Evolutionary conservation across 2,329 filamentous ascomycete species (phyloP), one percentile per base, ranked within the genome.

Genomic region (Penicillium sp.): DNA sequence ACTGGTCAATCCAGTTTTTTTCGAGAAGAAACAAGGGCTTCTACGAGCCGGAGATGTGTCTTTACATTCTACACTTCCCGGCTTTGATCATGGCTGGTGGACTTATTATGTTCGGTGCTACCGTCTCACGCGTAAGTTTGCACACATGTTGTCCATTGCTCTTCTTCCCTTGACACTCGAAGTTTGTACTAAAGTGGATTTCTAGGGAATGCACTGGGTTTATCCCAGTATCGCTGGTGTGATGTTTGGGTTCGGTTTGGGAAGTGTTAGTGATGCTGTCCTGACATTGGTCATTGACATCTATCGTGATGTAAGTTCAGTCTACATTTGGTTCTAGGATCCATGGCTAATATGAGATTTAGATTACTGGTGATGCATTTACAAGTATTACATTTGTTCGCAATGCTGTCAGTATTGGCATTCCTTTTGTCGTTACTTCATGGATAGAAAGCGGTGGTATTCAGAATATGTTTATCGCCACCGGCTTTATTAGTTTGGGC

Each of bases 11-110:
- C 39, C 49, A 72, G n/a, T 63, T 61, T 31, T 66, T 76, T 43
- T 72, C 76, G 2, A 69, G 69, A 23, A 63, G 68, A 13, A 76
- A 77, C 53, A 66, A 66, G 28, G 75, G 75, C 33, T 71, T 75
- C 52, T 75, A 75, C 44, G 75, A 78, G 58, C 72, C 75, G 1
- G 76, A 78, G 58, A 78, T 77, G 68, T 67, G 75, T 2, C 63
- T 78, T 5, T 73, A 66, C 35, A 66, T 63, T 20, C 52, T 64
- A 15, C 61, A 61, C 37, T 29, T 65, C 2, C 69, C 71, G 27
- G 66, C 72, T 44, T 39, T 76, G 5, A 47, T 72, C 2, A 66
- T 73, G 15, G 72, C 74, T 0, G 68, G 69, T 2, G 75, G 74
- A 0, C 57, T 76, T 43, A 64, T 76, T 13, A 61, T 77, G 62